Conservation (phyloP, 805 yeast species). For the Ascoidea rubescens region DNA sequence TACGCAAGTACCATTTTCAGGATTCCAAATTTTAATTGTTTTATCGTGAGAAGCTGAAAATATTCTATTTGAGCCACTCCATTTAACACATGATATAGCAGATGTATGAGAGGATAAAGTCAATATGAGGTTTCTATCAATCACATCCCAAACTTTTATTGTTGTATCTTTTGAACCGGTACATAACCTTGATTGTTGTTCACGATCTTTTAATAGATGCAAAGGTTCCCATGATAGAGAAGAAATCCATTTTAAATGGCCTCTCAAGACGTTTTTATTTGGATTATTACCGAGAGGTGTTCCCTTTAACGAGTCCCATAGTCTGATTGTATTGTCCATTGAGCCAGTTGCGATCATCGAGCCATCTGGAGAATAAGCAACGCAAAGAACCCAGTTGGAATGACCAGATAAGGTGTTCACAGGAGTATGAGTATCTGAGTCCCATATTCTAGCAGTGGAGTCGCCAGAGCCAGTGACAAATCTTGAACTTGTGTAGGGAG, state of each 20-base stretch:
- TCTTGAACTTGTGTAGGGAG: slow-evolving; percentile 74
- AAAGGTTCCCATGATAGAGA: slow-evolving; percentile 90
- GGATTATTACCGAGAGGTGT: slow-evolving; percentile 21
- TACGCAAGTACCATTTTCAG: slow-evolving; percentile 59
- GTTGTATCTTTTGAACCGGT: slow-evolving; percentile 90
- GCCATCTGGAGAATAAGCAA: slow-evolving; percentile 86
- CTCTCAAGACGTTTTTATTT: slow-evolving; percentile 58
- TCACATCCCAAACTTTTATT: slow-evolving; percentile 78
- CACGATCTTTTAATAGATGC: slow-evolving; percentile 59
- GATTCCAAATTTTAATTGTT: slow-evolving; percentile 86
- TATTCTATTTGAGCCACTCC: slow-evolving; percentile 83
- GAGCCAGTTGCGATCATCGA: slow-evolving; percentile 87
- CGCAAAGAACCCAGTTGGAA: slow-evolving; percentile 86
- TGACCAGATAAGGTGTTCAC: slow-evolving; percentile 72
- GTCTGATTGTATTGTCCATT: slow-evolving; percentile 78
- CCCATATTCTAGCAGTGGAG: slow-evolving; percentile 93
- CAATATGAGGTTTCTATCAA: slow-evolving; percentile 45
- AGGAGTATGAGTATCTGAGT: slow-evolving; percentile 89
- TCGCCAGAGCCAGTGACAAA: slow-evolving; percentile 97
- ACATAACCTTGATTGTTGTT: slow-evolving; percentile 50
- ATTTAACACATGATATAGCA: slow-evolving; percentile 88
- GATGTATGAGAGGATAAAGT: slow-evolving; percentile 81
- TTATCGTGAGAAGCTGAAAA: slow-evolving; percentile 93
- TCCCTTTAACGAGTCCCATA: slow-evolving; percentile 54
- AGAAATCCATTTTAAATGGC: slow-evolving; percentile 85